Base-by-base conservation (phyloP, 768 basidiomycete genomes). In the Melanogaster broomeanus region DNA sequence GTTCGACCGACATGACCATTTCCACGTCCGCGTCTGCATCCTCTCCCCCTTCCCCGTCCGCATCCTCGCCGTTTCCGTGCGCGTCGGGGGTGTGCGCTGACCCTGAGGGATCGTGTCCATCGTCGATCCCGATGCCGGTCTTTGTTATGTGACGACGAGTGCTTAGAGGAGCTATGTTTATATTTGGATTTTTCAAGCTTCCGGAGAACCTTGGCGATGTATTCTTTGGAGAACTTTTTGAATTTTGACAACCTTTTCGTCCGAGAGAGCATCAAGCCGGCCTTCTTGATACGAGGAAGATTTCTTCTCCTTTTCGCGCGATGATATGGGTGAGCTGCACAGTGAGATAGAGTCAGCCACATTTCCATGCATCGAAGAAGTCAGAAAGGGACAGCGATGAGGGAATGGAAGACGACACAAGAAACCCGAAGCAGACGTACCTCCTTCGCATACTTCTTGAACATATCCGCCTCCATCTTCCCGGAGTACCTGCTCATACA, bases 391-490 rank as follows among this genome's bases (percentile, higher is more conserved):
- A 3, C 24, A 10, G 18, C 42, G 34, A 12, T 15, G 22, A 31
- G 34, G 28, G 16, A 9, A 27, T 13, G 3, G 7, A 47, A n/a
- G 31, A 46, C 27, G 8, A 35, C 21, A 39, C 48, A 43, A 33
- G 30, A 48, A 48, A 27, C 4, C 25, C 9, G n/a, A 35, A 45
- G 3, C n/a, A 11, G 37, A 63, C 80, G 53, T 55, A 93, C 96
- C 82, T 98, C 93, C 66, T 93, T 93, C 3, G 97, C 97, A 64
- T 97, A 85, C 65, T 87, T 86, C 78, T 99, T 99, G 81, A 98
- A 98, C 47, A 77, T 67, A 7, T 97, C 93, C 44, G 81, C 80
- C 49, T 84, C 81, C 67, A 97, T 79, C 40, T 84, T 72, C 48
- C 84, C 77, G 45, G 84, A 77, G 63, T 98, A 86, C 74, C 94